Evolutionary conservation across 2,329 filamentous ascomycete genomes (phyloP).

Genomic region (Intubia oerlemansii): DNA sequence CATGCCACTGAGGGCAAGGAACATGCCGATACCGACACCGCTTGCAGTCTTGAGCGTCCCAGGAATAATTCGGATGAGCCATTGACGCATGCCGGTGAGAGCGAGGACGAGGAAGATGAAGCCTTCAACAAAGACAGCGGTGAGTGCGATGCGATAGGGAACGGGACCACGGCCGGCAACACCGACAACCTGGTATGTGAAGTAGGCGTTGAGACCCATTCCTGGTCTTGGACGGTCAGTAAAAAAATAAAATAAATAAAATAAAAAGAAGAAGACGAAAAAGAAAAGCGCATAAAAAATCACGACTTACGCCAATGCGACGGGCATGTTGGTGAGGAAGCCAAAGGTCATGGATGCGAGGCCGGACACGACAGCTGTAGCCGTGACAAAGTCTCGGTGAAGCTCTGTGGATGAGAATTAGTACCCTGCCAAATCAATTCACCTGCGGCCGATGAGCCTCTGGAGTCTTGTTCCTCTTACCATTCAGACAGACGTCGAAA

Average conservation of each 20-base stretch:
- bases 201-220: conserved; percentile 48
- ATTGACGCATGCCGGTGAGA: conserved; percentile 49
- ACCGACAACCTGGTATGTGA: conserved; percentile 45
- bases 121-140: conserved; percentile 42
- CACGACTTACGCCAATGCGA: conserved; percentile 43
- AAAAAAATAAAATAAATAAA: conserved; percentile 3
- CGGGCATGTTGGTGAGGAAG: conserved; percentile 61
- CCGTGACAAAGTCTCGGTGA: conserved; percentile 60
- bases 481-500: conserved; percentile 2
- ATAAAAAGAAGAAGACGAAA: conserved; percentile 2
- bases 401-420: conserved; percentile 31
- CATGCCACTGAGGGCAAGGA: conserved; percentile 41
- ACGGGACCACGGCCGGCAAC: conserved; percentile 33
- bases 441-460: no score
- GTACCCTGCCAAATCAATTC: no score
- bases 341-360: conserved; percentile 60
- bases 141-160: conserved; percentile 37
- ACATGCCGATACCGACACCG: conserved; percentile 42
- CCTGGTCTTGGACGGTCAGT: conserved; percentile 27
- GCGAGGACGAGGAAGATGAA: conserved; percentile 43
- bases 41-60: conserved; percentile 43
- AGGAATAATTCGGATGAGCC: conserved; percentile 45
- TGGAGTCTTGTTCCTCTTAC: no score
- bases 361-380: conserved; percentile 61
- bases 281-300: background rate